phyloP scores from a whole-genome alignment of 208 protist genomes.

The Trypanosoma rangeli region DNA sequence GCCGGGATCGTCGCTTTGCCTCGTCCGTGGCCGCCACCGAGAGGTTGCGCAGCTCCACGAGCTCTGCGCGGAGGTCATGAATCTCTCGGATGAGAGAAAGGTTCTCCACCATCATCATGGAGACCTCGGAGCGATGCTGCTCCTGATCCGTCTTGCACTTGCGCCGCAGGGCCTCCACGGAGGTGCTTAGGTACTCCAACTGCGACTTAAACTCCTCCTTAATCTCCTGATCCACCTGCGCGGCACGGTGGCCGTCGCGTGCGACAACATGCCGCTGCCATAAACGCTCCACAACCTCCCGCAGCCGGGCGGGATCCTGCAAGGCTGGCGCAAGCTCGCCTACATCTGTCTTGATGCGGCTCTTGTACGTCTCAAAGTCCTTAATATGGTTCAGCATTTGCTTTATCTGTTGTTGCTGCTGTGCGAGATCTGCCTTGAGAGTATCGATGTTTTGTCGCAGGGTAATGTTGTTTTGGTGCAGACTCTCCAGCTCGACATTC shows the following conservation, averaged over 20 bases:
- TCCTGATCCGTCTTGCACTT: conserved; percentile 92
- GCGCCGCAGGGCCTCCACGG: conserved; percentile 90
- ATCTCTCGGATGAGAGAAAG: conserved; percentile 95
- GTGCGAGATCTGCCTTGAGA: conserved; percentile 85
- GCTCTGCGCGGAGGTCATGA: conserved; percentile 92
- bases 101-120: conserved; percentile 95
- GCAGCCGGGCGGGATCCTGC: conserved; percentile 89
- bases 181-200: conserved; percentile 91
- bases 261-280: conserved; percentile 86
- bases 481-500: conserved; percentile 87
- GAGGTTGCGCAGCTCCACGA: conserved; percentile 66
- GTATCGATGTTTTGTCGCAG: conserved; percentile 90
- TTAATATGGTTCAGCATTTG: conserved; percentile 78
- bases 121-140: conserved; percentile 88
- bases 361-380: conserved; percentile 89
- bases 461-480: conserved; percentile 89
- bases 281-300: conserved; percentile 75
- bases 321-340: conserved; percentile 80
- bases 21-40: conserved; percentile 63
- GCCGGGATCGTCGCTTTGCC: conserved; percentile 16
- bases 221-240: conserved; percentile 71
- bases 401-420: conserved; percentile 84
- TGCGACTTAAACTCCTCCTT: conserved; percentile 91
- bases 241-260: conserved; percentile 63
- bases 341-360: conserved; percentile 77